Evolutionary conservation across 495 filamentous ascomycete genomes (phyloP), one percentile per base, ranked within the genome.

Genomic region (Penicillium taxi): DNA sequence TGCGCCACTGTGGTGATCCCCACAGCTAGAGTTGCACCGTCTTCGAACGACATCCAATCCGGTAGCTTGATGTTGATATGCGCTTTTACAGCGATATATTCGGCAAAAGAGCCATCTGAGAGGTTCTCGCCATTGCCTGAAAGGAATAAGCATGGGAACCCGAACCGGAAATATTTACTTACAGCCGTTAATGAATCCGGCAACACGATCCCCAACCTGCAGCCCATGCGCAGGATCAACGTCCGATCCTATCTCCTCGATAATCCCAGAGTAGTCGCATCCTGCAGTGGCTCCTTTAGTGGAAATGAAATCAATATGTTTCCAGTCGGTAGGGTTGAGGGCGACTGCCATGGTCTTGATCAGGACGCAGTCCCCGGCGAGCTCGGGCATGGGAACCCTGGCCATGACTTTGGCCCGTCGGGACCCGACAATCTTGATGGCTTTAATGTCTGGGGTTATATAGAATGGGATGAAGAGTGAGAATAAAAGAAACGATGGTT

Each of bases 241-340:
- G 4, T 30, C 34, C 15, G 15, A 6, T n/a, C 33, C 45, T 23
- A 77, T 57, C 32, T 57, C 48, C 16, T 63, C 65, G 18, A 79
- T 64, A 0, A 56, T 50, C 15, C 75, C 75, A 3, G 71, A 53
- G 48, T 63, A 75, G 44, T 78, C 74, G 41, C 72, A 69, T 42
- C 75, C 75, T n/a, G 65, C 58, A 17, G 69, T 63, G 22, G 52
- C 36, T n/a, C 55, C 54, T 1, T 24, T 35, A 2, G 50, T 44
- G 9, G 45, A 41, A 4, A 52, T 13, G 2, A 36, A n/a, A 27
- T 70, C 64, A 19, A 75, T 46, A 21, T 66, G 58, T 47, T 77
- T 77, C 59, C 63, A 74, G 54, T 73, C 73, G 3, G 63, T 74
- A n/a, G 73, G 72, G 35, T 77, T 77, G 18, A 75, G 47, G 1